Evolutionary conservation across 1,284 basidiomycete species (phyloP).

Genomic region (Chondrostereum purpureum): DNA sequence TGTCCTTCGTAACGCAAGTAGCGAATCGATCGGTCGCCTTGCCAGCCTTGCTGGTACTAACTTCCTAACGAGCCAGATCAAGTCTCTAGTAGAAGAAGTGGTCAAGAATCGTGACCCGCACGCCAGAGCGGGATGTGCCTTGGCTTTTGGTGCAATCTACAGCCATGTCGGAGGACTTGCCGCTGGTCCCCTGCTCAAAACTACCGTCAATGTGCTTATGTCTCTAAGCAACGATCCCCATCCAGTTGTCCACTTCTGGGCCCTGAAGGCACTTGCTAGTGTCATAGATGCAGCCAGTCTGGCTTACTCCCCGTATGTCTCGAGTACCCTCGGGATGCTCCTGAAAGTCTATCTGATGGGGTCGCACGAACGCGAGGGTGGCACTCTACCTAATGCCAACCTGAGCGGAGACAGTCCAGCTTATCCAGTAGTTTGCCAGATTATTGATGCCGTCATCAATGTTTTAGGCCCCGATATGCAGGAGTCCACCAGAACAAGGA

Average conservation of each 20-base stretch:
- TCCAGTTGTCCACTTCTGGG: conserved; percentile 93
- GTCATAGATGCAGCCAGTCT: conserved; percentile 92
- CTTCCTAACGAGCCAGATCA: conserved; percentile 86
- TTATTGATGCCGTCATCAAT: conserved; percentile 89
- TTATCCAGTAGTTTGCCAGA: conserved; percentile 86
- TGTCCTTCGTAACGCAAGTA: conserved; percentile 73
- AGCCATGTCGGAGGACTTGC: conserved; percentile 88
- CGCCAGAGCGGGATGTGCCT: conserved; percentile 88
- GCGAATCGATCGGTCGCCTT: conserved; percentile 86
- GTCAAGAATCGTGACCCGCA: conserved; percentile 94
- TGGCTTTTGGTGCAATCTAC: conserved; percentile 94
- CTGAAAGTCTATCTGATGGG: conserved; percentile 89
- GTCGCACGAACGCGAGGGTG: conserved; percentile 92
- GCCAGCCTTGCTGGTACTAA: conserved; percentile 80
- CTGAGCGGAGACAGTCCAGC: conserved; percentile 86
- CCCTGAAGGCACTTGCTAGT: conserved; percentile 77
- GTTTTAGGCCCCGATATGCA: conserved; percentile 95
- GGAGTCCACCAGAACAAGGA: conserved; percentile 78
- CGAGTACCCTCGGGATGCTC: conserved; percentile 85
- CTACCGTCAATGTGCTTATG: conserved; percentile 93
- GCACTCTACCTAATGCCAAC: conserved; percentile 79
- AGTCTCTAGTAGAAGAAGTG: conserved; percentile 92
- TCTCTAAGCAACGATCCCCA: conserved; percentile 95
- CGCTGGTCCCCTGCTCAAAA: conserved; percentile 92
- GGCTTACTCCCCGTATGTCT: conserved; percentile 86